Base-by-base conservation (phyloP, 768 basidiomycete genomes). In the Phanerodontia chrysosporium region DNA sequence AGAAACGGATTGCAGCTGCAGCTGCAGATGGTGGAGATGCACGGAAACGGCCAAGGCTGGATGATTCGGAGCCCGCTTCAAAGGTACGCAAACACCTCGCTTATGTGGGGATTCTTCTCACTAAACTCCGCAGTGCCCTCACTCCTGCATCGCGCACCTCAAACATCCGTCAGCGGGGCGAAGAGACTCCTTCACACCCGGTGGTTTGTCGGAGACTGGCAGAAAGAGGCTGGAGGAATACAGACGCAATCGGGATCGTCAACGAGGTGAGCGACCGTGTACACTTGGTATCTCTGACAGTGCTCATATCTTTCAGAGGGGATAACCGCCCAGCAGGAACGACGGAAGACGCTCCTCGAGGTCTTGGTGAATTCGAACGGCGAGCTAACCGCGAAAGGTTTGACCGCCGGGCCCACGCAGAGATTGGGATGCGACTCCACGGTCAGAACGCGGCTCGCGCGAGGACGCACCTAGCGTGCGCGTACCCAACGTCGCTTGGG, bases 171-270 rank as follows among this genome's bases (percentile, higher is more conserved):
- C 85, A 90, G 60, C 78, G 90, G 59, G 90, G 86, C 0, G 89
- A 89, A 64, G 96, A 97, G 64, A 98, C 96, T 0, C 96, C 96
- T 0, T 96, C 95, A 21, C 91, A 95, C 69, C 87, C 92, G 90
- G 92, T 36, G 96, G 96, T 16, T 75, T 99, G 21, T 90, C 92
- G 0, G 89, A 92, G 27, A 75, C 77, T 0, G 93, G 87, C 14
- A 78, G 87, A 21, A 78, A 80, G 62, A 75, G 82, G 59, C 73
- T 98, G 28, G 93, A 95, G 58, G 95, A 95, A 62, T 74, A 92
- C 66, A 80, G 90, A 58, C 79, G 79, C 61, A 83, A 80, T 58
- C 76, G 83, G 59, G 90, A 94, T 29, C 85, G 81, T 66, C 86
- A 87, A 66, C 75, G 79, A 74, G 89, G 90, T 86, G 55, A 21